Conservation (phyloP, 1,284 basidiomycete species). For the Ganoderma boninense region DNA sequence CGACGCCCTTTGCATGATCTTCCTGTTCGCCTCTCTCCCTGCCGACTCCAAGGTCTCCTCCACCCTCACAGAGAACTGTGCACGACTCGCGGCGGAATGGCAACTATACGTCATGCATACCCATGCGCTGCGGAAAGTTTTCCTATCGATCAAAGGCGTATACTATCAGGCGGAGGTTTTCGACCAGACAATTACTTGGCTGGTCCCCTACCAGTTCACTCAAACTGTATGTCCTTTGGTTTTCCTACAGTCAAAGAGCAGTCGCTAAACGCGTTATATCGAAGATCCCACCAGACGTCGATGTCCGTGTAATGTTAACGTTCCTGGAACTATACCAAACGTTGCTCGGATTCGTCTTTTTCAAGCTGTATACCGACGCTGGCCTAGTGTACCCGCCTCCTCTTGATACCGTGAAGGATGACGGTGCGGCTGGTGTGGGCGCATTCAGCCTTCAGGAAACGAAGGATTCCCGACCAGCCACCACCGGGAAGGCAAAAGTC, state of each 20-base stretch:
- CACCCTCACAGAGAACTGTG: conserved; percentile 90
- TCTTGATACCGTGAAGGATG: conserved; percentile 86
- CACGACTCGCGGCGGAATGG: conserved; percentile 91
- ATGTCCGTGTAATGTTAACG: conserved; percentile 98
- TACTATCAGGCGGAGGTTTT: conserved; percentile 98
- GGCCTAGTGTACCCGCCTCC: conserved; percentile 96
- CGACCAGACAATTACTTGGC: conserved; percentile 95
- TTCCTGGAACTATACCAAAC: conserved; percentile 99
- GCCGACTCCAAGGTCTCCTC: conserved; percentile 84
- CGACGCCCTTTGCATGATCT: conserved; percentile 95
- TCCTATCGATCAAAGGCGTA: conserved; percentile 98
- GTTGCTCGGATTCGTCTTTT: conserved; percentile 94
- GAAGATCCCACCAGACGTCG: conserved; percentile 95
- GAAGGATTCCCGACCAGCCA: conserved; percentile 41
- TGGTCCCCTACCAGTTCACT: conserved; percentile 98
- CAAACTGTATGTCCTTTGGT: conserved; percentile 74
- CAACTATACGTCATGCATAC: conserved; percentile 96
- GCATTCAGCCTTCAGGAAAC: conserved; percentile 85
- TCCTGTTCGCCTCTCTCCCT: conserved; percentile 91
- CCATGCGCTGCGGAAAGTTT: conserved; percentile 87
- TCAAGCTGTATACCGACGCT: conserved; percentile 96
- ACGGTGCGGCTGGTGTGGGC: conserved; percentile 89
- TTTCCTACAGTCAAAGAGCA: conserved; percentile 4
- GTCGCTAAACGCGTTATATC: conserved; percentile 17
- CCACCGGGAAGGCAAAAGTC: conserved; percentile 47